Conservation (phyloP, 176 grass and related monocot species). For the Aegilops sharonensis region DNA sequence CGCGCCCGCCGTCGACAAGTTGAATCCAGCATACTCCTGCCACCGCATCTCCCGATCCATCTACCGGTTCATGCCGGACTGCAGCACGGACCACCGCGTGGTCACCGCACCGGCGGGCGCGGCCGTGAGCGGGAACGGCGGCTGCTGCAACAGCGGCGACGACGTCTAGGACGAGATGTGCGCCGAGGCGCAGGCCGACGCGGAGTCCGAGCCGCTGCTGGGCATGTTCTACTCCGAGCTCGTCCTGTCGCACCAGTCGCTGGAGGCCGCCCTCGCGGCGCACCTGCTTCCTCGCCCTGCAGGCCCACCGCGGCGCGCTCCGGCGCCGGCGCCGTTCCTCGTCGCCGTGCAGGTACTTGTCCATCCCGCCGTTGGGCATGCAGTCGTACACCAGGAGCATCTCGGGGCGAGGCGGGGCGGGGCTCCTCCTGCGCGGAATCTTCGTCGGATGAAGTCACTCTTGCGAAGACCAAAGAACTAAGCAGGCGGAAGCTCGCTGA, state of each 20-base stretch:
- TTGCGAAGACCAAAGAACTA: neutral
- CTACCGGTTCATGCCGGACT: neutral
- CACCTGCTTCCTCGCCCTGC: constrained; percentile 81
- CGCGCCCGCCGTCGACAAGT: constrained; percentile 51
- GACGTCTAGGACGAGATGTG: constrained; percentile 50
- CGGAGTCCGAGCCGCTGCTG: constrained; percentile 58
- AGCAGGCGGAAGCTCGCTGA: no score
- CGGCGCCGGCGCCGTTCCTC: no score
- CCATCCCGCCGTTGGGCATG: no score
- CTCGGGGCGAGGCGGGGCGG: no score
- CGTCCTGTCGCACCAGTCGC: constrained; percentile 49
- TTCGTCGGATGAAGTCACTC: neutral
- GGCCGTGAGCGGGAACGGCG: neutral
- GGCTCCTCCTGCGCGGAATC: no score
- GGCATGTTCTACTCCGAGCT: constrained; percentile 57
- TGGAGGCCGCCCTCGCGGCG: constrained; percentile 72
- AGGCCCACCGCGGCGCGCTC: constrained; percentile 70
- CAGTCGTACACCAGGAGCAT: no score
- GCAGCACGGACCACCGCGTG: neutral
- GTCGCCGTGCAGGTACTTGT: no score
- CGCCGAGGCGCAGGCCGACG: constrained; percentile 65
- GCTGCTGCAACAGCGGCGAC: constrained; percentile 19
- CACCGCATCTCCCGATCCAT: constrained; percentile 12
- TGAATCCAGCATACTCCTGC: constrained; percentile 17
- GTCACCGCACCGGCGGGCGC: neutral